phyloP scores from a whole-genome alignment of 805 yeast species.

The Candida vaughaniae region DNA sequence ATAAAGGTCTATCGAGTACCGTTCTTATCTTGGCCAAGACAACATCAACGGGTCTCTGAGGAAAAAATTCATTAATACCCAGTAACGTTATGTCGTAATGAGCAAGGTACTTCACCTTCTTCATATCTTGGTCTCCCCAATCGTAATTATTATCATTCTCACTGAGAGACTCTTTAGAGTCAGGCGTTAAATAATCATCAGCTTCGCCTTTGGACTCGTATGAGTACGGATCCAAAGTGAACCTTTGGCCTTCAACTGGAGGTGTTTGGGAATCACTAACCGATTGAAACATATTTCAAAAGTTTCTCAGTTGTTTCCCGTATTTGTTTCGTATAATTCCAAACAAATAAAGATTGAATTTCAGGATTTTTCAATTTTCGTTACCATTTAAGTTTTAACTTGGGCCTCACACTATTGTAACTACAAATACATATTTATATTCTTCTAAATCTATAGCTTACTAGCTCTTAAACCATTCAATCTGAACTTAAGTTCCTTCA shows the following conservation, averaged over 20 bases:
- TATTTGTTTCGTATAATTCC: too few species aligned
- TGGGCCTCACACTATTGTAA: too few species aligned
- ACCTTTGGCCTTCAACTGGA: constrained; percentile 1
- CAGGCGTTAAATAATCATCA: constrained; percentile 15
- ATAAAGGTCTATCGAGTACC: not conserved
- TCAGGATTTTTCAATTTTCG: too few species aligned
- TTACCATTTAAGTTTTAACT: too few species aligned
- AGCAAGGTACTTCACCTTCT: constrained; percentile 6
- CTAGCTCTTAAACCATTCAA: constrained; percentile 53
- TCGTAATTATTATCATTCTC: constrained; percentile 10
- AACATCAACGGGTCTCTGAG: constrained; percentile 3
- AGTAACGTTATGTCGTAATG: constrained; percentile 12
- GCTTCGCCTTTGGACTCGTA: not conserved
- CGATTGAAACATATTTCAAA: too few species aligned
- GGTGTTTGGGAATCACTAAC: constrained; percentile 3
- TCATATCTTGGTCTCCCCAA: constrained; percentile 7
- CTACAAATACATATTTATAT: too few species aligned
- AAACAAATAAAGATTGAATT: too few species aligned
- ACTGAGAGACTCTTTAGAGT: constrained; percentile 14
- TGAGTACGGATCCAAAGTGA: constrained; percentile 5
- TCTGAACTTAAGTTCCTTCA: constrained; percentile 82
- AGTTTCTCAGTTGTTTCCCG: too few species aligned
- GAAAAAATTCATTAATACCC: constrained; percentile 3
- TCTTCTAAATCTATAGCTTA: too few species aligned
- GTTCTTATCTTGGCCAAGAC: not conserved